Conservation (phyloP, 2,329 filamentous ascomycete genomes). For the Fusarium nurragi region DNA sequence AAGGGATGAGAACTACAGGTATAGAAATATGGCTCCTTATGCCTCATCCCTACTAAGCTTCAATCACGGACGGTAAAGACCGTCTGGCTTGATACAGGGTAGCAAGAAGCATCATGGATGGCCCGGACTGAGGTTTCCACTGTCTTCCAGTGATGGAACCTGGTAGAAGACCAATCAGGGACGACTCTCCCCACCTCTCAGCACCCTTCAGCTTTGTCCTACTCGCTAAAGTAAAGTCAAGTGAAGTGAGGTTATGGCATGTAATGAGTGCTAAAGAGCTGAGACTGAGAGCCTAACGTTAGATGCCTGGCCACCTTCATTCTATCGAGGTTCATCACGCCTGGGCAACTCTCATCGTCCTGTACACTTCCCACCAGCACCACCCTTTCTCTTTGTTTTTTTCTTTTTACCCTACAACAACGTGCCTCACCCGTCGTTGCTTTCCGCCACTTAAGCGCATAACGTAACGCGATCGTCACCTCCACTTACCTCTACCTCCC, state of each 20-base stretch:
- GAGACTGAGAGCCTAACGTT: conserved; percentile 10
- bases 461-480: conserved; percentile 20
- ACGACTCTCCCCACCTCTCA: conserved; percentile 38
- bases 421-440: neutral
- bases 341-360: neutral
- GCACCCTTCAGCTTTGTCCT: conserved; percentile 6
- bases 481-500: conserved; percentile 14
- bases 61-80: neutral
- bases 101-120: neutral
- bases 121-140: neutral
- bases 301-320: conserved; percentile 17
- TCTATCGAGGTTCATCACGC: conserved; percentile 34
- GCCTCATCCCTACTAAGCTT: too few species aligned
- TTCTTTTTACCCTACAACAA: neutral
- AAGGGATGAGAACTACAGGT: too few species aligned
- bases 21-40: too few species aligned
- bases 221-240: neutral
- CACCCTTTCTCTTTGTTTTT: conserved; percentile 5
- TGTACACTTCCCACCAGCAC: conserved; percentile 21
- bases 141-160: conserved; percentile 6
- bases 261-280: conserved; percentile 1
- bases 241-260: neutral
- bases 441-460: neutral
- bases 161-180: conserved; percentile 37
- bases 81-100: neutral